phyloP scores from a whole-genome alignment of 495 filamentous ascomycete species.

The Tuber borchii region DNA sequence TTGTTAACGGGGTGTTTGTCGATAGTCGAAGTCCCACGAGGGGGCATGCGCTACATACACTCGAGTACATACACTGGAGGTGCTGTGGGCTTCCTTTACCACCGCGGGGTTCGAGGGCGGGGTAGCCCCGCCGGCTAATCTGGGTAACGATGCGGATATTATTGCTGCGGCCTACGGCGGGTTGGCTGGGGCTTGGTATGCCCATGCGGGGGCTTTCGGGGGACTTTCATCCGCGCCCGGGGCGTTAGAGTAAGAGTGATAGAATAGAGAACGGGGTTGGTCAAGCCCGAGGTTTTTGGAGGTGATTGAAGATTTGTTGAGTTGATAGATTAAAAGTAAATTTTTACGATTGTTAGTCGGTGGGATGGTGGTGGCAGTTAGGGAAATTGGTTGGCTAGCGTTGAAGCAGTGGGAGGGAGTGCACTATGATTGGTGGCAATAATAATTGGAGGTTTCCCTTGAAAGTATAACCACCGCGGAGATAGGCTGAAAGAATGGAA shows the following conservation, averaged over 20 bases:
- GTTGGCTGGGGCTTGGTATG: slow-evolving; percentile 48
- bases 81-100: slow-evolving; percentile 49
- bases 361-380: not conserved
- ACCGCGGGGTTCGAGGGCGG: slow-evolving; percentile 46
- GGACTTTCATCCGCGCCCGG: not conserved
- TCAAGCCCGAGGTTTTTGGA: slow-evolving; percentile 21
- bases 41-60: slow-evolving; percentile 47
- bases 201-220: slow-evolving; percentile 33
- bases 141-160: slow-evolving; percentile 51
- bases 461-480: not conserved
- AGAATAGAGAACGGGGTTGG: slow-evolving; percentile 24
- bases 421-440: not conserved
- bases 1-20: slow-evolving; percentile 30
- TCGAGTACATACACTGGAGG: slow-evolving; percentile 49
- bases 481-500: not conserved
- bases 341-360: not conserved
- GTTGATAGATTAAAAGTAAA: slow-evolving; percentile 15
- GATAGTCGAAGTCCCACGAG: slow-evolving; percentile 1
- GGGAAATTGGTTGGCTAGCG: not conserved
- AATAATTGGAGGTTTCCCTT: not conserved
- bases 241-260: slow-evolving; percentile 22
- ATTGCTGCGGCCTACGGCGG: slow-evolving; percentile 51
- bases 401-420: not conserved
- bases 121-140: slow-evolving; percentile 47
- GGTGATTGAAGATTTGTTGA: slow-evolving; percentile 24